Percentiles rank a stretch among this genome's conserved stretches.
Conservation (phyloP, 1,284 basidiomycete species). For the Polyporus tsugae region DNA sequence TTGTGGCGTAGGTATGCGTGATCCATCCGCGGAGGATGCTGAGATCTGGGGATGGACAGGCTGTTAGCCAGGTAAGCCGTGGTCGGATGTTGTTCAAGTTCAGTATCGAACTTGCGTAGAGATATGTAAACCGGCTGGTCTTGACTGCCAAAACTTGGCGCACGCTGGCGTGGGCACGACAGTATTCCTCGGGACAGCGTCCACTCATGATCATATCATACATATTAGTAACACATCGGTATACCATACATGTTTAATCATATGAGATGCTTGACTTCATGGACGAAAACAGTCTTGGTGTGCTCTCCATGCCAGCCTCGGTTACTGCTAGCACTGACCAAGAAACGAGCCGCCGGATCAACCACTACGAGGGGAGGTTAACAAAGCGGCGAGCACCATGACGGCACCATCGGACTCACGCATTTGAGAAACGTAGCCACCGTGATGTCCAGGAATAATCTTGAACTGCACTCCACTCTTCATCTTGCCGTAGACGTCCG, state of each 20-base stretch:
- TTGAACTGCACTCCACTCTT: constrained; percentile 86
- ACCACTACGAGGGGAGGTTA: constrained; percentile 65
- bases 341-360: constrained; percentile 85
- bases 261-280: constrained; percentile 77
- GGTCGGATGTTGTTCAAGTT: not conserved
- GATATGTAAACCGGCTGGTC: not conserved
- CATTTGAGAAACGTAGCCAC: constrained; percentile 92
- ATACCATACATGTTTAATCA: constrained; percentile 28
- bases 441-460: constrained; percentile 97
- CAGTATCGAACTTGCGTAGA: not conserved
- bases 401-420: constrained; percentile 49
- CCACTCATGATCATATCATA: not conserved
- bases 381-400: not conserved
- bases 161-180: not conserved
- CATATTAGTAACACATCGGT: not conserved
- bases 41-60: no score
- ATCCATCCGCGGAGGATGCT: not conserved
- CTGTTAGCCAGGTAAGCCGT: not conserved
- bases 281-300: constrained; percentile 88
- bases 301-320: constrained; percentile 95
- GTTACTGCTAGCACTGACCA: constrained; percentile 93
- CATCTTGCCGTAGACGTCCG: constrained; percentile 63
- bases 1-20: constrained; percentile 21
- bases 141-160: not conserved
- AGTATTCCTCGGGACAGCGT: not conserved